These are phyloP conservation scores for Pseudomassariella vexata DNA, from an alignment of 2,329 filamentous ascomycete genomes.

Conservation along the genomic window DNA sequence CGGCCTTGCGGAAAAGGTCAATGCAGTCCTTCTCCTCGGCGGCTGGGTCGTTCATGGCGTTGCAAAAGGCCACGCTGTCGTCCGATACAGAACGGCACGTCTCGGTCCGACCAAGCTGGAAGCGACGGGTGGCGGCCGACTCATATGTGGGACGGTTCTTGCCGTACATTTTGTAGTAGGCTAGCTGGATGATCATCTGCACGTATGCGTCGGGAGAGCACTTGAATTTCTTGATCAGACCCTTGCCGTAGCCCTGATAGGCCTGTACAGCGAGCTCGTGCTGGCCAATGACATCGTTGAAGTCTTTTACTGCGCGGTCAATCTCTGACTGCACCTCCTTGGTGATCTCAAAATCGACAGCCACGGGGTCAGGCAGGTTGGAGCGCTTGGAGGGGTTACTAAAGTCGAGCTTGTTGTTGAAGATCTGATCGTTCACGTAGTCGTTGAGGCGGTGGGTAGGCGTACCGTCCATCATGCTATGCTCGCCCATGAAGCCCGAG, in stretches of 20 bases:
- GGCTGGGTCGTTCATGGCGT: constrained; percentile 69
- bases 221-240: constrained; percentile 98
- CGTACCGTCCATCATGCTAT: constrained; percentile 99
- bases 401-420: constrained; percentile 91
- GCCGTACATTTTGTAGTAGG: constrained; percentile 98
- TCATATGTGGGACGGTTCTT: constrained; percentile 97
- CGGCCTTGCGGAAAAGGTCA: constrained; percentile 74
- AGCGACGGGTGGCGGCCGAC: constrained; percentile 88
- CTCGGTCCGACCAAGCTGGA: constrained; percentile 94
- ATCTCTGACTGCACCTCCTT: constrained; percentile 72
- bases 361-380: constrained; percentile 72
- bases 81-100: constrained; percentile 91
- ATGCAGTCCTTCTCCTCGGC: constrained; percentile 60
- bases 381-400: constrained; percentile 72
- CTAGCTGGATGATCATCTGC: constrained; percentile 97
- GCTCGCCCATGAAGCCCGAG: constrained; percentile 95
- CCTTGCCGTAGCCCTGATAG: constrained; percentile 97
- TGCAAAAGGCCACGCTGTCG: constrained; percentile 85
- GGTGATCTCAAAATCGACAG: constrained; percentile 73
- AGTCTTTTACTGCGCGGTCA: constrained; percentile 71
- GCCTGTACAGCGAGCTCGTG: constrained; percentile 92
- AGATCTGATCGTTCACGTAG: constrained; percentile 85
- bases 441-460: constrained; percentile 96
- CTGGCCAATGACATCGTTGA: constrained; percentile 71
- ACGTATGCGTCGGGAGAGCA: constrained; percentile 97